Evolutionary conservation across 495 filamentous ascomycete genomes (phyloP).

Genomic region (Aspergillus conjunctus): DNA sequence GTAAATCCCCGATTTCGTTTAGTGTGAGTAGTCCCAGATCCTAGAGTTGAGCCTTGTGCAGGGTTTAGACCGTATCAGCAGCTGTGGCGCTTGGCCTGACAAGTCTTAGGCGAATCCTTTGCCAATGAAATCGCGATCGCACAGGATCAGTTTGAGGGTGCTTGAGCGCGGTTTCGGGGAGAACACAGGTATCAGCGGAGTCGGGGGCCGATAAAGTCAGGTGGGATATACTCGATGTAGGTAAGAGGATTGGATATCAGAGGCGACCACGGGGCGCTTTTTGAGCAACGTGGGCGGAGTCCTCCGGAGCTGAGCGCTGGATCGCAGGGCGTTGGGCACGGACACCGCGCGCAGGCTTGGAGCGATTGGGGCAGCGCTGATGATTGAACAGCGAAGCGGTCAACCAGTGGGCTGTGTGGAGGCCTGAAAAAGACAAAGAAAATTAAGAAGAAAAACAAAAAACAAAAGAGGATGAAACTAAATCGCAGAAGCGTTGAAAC

Average conservation of each 20-base stretch:
- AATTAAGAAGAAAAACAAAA: background rate
- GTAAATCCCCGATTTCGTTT: conserved; percentile 30
- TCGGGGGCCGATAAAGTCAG: background rate
- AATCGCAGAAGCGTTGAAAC: background rate
- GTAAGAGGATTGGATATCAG: background rate
- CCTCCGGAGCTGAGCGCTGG: conserved; percentile 18
- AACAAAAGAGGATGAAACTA: background rate
- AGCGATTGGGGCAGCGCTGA: conserved; percentile 16
- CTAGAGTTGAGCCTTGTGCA: conserved; percentile 30
- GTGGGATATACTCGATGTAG: background rate
- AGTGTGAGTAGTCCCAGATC: conserved; percentile 25
- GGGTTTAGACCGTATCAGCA: conserved; percentile 36
- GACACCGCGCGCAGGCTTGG: conserved; percentile 21
- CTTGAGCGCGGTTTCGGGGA: background rate
- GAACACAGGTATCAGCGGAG: background rate
- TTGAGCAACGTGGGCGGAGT: background rate
- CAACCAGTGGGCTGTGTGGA: conserved; percentile 18
- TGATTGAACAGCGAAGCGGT: conserved; percentile 25
- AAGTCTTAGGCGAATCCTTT: conserved; percentile 23
- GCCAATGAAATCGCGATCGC: conserved; percentile 23
- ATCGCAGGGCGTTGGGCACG: conserved; percentile 32
- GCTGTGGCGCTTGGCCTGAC: conserved; percentile 32
- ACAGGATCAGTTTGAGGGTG: conserved; percentile 2
- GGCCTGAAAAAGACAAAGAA: conserved; percentile 7
- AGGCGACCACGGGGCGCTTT: background rate